Evolutionary conservation across 1,284 basidiomycete genomes (phyloP), one percentile per base, ranked within the genome.

Genomic region (Ceratobasidium sp.): DNA sequence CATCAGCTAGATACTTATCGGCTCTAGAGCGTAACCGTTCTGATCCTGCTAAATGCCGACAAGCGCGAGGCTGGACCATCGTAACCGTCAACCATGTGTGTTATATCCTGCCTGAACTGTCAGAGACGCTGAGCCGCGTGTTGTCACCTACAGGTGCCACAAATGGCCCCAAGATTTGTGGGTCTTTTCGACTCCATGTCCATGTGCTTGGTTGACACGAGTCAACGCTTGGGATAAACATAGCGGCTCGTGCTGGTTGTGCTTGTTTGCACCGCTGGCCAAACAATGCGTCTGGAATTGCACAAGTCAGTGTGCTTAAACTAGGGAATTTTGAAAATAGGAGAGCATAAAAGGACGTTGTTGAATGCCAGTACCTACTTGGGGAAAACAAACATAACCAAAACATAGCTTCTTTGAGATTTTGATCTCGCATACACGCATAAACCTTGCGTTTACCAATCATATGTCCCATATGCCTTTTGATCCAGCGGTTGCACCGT

Each of bases 1-100:
- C 58, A 4, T 37, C 58, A 37, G 58, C 37, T 61, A 39, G 17
- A 61, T 61, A 61, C 58, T 61, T 42, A 61, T 61, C 58, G n/a
- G 58, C 58, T 37, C 58, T 42, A 42, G 58, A n/a, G 58, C 11
- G 58, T n/a, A 35, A 61, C 33, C 20, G 42, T 10, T 5, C n/a
- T 10, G 5, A 26, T 61, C 20, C 37, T 42, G 35, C n/a, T 11
- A 61, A 61, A 37, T 39, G n/a, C 58, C 37, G 35, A 35, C 58
- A 61, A 26, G 42, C 20, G 37, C 58, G 33, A 60, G 58, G 58
- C 58, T 20, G 33, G 17, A 5, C n/a, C 15, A 23, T 15, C 33
- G 20, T 35, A 33, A 60, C 58, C 31, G 35, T 5, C 17, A 61
- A 42, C 58, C 58, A 61, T 37, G 58, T 61, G 58, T 4, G 37